phyloP scores from a whole-genome alignment of 163 green algal species.

The Coccomyxa subellipsoidea region DNA sequence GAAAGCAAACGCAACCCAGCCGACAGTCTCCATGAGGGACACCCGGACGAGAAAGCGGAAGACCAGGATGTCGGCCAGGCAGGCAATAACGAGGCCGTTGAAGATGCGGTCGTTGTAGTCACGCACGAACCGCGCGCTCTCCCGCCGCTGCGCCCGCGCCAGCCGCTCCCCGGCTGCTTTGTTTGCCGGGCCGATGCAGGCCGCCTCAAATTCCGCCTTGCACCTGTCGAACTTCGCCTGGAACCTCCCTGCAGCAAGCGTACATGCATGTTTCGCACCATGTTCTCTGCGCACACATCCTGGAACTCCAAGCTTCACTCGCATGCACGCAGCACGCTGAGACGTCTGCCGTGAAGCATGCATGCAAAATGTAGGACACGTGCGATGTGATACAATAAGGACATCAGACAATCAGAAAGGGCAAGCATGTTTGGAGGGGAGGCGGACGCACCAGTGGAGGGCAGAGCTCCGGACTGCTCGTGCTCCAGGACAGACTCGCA shows the following conservation, averaged over 20 bases:
- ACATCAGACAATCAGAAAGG: too few relatives aligned
- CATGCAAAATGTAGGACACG: too few relatives aligned
- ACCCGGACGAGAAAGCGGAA: constrained; percentile 73
- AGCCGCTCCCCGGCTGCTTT: constrained; percentile 41
- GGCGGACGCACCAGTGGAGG: constrained; percentile 37
- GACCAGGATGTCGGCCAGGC: constrained; percentile 62
- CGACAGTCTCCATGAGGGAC: constrained; percentile 58
- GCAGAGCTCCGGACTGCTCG: constrained; percentile 50
- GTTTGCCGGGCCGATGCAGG: constrained; percentile 39
- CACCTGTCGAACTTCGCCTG: constrained; percentile 47
- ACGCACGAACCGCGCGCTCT: constrained; percentile 63
- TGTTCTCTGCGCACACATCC: neutral
- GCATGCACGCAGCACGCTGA: too few relatives aligned
- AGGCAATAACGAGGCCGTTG: constrained; percentile 60
- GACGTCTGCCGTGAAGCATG: too few relatives aligned
- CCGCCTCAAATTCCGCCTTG: constrained; percentile 21
- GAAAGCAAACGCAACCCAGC: constrained; percentile 77
- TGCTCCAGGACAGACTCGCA: constrained; percentile 62
- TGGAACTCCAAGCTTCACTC: too few relatives aligned
- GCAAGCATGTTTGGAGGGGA: too few relatives aligned
- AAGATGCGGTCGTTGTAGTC: constrained; percentile 90
- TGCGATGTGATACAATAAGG: too few relatives aligned
- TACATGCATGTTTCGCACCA: neutral
- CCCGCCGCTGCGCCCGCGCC: constrained; percentile 39
- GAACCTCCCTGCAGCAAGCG: constrained; percentile 33